Base-by-base conservation (phyloP, 2,329 filamentous ascomycete species). In the Lasiodiplodia gonubiensis region DNA sequence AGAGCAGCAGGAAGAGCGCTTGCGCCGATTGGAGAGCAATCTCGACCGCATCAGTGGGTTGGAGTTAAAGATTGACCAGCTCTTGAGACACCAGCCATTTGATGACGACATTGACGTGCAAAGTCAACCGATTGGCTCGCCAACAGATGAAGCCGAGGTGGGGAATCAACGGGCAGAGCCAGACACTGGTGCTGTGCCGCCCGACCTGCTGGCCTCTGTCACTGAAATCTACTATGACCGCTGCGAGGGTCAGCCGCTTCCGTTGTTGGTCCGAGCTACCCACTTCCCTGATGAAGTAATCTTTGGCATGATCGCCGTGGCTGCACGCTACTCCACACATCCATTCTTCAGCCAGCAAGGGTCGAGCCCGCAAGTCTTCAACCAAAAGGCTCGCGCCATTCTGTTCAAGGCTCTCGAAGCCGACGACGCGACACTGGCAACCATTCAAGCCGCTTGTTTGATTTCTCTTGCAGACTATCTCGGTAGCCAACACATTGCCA, bases 391-490 rank as follows among this genome's bases (percentile, higher is more conserved):
- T 33, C 54, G 54, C 3, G 5, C 14, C 2, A 25, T 57, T 16
- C 10, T 57, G 2, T 57, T 57, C 54, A 57, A 16, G 5, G 21
- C 54, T 7, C 54, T 57, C 10, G 54, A 57, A 25, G 14, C n/a
- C 14, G 21, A 21, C 21, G 35, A 57, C 10, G 33, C n/a, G 3
- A 16, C 11, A 16, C n/a, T 42, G 14, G 25, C 54, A 18, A 57
- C 54, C 10, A 18, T 57, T 18, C 54, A 57, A 57, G 54, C 54
- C 25, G 23, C 37, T 11, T 57, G 54, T 21, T 25, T 57, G n/a
- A 57, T 57, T 14, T 23, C 33, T 6, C 12, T 57, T 42, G 54
- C 54, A 16, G 54, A 57, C 35, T 57, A 42, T 14, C 21, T 39
- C 3, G 54, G 54, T 57, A 21, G 2, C n/a, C 8, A n/a, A 14